Base-by-base conservation (phyloP, 2,329 filamentous ascomycete genomes). In the Lasiodiplodia sp. region DNA sequence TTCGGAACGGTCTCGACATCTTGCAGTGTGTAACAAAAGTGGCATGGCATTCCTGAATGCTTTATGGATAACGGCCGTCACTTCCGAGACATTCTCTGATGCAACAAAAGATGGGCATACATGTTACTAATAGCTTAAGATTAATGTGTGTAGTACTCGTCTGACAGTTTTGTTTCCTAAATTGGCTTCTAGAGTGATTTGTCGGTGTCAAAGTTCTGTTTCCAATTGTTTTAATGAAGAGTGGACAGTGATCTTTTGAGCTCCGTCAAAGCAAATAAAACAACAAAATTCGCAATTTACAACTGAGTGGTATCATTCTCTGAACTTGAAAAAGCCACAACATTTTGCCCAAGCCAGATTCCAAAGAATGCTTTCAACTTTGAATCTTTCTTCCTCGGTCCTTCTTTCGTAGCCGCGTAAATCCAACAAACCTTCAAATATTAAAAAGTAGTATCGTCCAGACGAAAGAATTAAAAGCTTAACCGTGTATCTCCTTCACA, bases 361-460 rank as follows among this genome's bases (percentile, higher is more conserved):
- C n/a, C 31, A 38, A 11, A 57, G 55, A 18, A 18, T 21, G 25
- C 16, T 21, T 47, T 47, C 44, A 47, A 47, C 44, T 47, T 47
- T n/a, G 44, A 21, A 47, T 47, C 7, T n/a, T 11, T n/a, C 44
- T n/a, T 11, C 18, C 31, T 5, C 12, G 25, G 1, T 53, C 7
- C 3, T 53, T 21, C 49, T 28, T 14, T 21, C 14, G 25, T 12
- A 52, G 7, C 6, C 23, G n/a, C 25, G 6, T 21, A 53, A 53
- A 47, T n/a, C 44, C 51, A 53, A n/a, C 25, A n/a, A 56, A 31
- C 14, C 28, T 10, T 16, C 52, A 8, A 4, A 28, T 14, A 56
- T 56, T 56, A 56, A 56, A 56, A n/a, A n/a, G 6, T 38, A 57
- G 10, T 11, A n/a, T 38, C 55, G 55, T 57, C 55, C 55, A 57